These are phyloP conservation scores for Diaporthe citrichinensis DNA, from an alignment of 2,329 filamentous ascomycete species.

Conservation along the genomic window DNA sequence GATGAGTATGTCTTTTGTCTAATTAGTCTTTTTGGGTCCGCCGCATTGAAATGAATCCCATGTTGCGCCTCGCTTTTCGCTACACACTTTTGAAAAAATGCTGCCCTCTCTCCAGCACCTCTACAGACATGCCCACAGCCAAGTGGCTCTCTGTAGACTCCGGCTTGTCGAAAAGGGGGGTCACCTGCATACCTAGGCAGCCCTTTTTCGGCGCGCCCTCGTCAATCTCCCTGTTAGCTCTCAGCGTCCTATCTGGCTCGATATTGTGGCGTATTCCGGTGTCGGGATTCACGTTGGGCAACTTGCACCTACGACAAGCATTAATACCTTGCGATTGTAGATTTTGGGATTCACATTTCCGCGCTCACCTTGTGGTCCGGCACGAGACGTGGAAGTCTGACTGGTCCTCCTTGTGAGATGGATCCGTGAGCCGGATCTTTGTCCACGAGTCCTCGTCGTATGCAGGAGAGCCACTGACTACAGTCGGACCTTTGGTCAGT, in stretches of 20 bases:
- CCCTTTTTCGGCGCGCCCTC: constrained; percentile 68
- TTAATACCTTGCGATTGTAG: background rate
- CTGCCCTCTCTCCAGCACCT: constrained; percentile 62
- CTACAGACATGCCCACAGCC: constrained; percentile 69
- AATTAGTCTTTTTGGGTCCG: constrained; percentile 32
- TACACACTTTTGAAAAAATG: constrained; percentile 59
- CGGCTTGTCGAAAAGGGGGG: constrained; percentile 63
- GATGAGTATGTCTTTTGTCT: constrained; percentile 38
- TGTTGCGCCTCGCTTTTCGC: constrained; percentile 26
- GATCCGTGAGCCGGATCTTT: constrained; percentile 66
- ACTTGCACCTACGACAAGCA: constrained; percentile 66
- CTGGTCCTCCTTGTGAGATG: constrained; percentile 61
- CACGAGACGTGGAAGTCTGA: constrained; percentile 70
- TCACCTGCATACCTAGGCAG: constrained; percentile 77
- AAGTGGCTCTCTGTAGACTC: constrained; percentile 52
- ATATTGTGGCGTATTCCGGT: constrained; percentile 68
- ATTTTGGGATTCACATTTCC: constrained; percentile 3
- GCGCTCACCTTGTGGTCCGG: constrained; percentile 71
- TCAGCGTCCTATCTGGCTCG: constrained; percentile 72
- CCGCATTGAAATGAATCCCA: constrained; percentile 12
- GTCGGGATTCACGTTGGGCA: constrained; percentile 78
- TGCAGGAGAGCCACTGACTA: constrained; percentile 72
- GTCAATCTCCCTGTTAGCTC: constrained; percentile 72
- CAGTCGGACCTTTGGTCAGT: background rate
- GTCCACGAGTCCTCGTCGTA: constrained; percentile 82